These are phyloP conservation scores for Fusarium compactum DNA, from an alignment of 2,329 filamentous ascomycete genomes.

Conservation along the genomic window DNA sequence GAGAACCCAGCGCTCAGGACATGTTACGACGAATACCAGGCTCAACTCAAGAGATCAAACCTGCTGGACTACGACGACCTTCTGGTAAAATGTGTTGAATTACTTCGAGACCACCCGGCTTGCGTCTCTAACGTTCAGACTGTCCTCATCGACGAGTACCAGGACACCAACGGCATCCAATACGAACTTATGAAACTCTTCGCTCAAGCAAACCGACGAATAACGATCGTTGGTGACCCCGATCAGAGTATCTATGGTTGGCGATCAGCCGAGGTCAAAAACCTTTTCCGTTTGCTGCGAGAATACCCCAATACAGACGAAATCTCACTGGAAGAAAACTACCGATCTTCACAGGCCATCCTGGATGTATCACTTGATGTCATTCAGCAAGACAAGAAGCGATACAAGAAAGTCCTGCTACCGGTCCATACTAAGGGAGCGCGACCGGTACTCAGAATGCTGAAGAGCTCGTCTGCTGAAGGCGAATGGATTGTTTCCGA, in stretches of 20 bases:
- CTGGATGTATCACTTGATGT: conserved; percentile 82
- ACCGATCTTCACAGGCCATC: conserved; percentile 89
- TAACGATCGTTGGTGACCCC: conserved; percentile 95
- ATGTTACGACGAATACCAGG: conserved; percentile 82
- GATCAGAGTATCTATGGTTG: conserved; percentile 99
- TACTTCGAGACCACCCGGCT: conserved; percentile 77
- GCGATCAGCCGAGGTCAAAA: conserved; percentile 91
- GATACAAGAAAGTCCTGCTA: conserved; percentile 83
- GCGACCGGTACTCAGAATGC: conserved; percentile 80
- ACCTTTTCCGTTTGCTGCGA: conserved; percentile 80
- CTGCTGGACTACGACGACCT: conserved; percentile 96
- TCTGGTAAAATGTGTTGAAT: conserved; percentile 82
- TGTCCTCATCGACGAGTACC: conserved; percentile 96
- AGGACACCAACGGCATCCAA: conserved; percentile 95
- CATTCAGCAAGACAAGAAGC: conserved; percentile 87
- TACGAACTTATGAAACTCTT: conserved; percentile 94
- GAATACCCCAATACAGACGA: conserved; percentile 84
- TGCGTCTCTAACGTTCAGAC: conserved; percentile 92
- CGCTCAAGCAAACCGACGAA: conserved; percentile 76
- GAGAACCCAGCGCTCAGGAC: conserved; percentile 72
- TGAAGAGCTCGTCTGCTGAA: conserved; percentile 78
- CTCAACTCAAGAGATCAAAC: conserved; percentile 79
- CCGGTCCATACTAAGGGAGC: conserved; percentile 85
- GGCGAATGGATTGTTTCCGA: conserved; percentile 91
- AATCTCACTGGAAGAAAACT: conserved; percentile 92